These are phyloP conservation scores for Botrytis byssoidea DNA, from an alignment of 2,329 filamentous ascomycete genomes.

Conservation along the genomic window DNA sequence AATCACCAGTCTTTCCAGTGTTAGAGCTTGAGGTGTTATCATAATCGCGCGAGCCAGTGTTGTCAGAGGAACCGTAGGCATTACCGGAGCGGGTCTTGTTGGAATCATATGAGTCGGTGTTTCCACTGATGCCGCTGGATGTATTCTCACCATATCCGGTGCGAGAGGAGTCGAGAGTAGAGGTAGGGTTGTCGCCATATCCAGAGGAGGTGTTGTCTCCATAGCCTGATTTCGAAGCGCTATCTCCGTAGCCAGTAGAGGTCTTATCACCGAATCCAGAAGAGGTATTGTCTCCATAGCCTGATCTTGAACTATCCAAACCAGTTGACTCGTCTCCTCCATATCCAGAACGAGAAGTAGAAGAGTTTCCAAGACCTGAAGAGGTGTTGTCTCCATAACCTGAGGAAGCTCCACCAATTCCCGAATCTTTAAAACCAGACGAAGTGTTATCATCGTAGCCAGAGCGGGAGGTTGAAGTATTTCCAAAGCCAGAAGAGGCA, in stretches of 20 bases:
- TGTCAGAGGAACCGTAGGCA: slow-evolving; percentile 28
- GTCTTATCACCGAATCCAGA: slow-evolving; percentile 4
- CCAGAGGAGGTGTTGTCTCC: neutral
- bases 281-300: neutral
- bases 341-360: slow-evolving; percentile 6
- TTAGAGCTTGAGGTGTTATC: slow-evolving; percentile 31
- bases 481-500: slow-evolving; percentile 24
- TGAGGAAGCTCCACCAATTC: slow-evolving; percentile 28
- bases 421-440: slow-evolving; percentile 14
- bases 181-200: slow-evolving; percentile 14
- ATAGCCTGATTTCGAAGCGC: neutral
- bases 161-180: slow-evolving; percentile 16
- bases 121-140: slow-evolving; percentile 17
- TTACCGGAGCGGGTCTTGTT: slow-evolving; percentile 21
- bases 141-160: slow-evolving; percentile 11
- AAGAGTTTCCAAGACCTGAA: slow-evolving; percentile 16
- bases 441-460: neutral
- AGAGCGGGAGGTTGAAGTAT: slow-evolving; percentile 27
- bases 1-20: slow-evolving; percentile 27
- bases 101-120: slow-evolving; percentile 25
- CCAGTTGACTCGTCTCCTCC: neutral
- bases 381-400: slow-evolving; percentile 16
- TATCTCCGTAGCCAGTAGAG: neutral
- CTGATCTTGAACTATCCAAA: neutral
- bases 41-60: slow-evolving; percentile 25